A percentile compares a stretch with the other conserved stretches of the same genome.
phyloP scores from a whole-genome alignment of 345 rosid species.

The Ailanthus altissimus region DNA sequence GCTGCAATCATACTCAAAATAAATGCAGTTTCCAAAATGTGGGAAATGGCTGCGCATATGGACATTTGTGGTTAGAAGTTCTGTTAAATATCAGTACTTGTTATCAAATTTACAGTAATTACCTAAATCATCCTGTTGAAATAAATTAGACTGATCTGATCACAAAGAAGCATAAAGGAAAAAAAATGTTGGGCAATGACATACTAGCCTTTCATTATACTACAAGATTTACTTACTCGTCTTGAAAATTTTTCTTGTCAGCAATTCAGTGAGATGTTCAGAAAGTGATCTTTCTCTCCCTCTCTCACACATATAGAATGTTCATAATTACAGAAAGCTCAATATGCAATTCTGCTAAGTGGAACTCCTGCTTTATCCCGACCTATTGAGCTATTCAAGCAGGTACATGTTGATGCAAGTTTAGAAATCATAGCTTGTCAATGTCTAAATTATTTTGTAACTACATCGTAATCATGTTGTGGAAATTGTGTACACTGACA shows the following conservation, averaged over 20 bases:
- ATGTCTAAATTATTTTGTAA: conserved; percentile 15
- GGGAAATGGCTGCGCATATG: conserved; percentile 1
- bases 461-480: conserved; percentile 15
- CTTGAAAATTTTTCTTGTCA: conserved; percentile 13
- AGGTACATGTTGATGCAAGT: conserved; percentile 45
- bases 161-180: background rate
- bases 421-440: conserved; percentile 11
- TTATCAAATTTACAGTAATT: conserved; percentile 2
- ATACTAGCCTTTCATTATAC: background rate
- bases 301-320: background rate
- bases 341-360: conserved; percentile 77
- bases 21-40: conserved; percentile 19
- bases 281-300: background rate
- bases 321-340: conserved; percentile 72
- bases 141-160: background rate
- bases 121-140: background rate
- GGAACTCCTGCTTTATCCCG: conserved; percentile 99
- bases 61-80: background rate
- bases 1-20: background rate
- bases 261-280: background rate
- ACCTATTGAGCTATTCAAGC: conserved; percentile 94
- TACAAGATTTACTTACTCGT: conserved; percentile 5
- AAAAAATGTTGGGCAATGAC: background rate
- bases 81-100: background rate
- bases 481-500: conserved; percentile 37